Evolutionary conservation across 371 early-diverging fungal genomes (phyloP).

Genomic region (Rhizopus stolonifer): DNA sequence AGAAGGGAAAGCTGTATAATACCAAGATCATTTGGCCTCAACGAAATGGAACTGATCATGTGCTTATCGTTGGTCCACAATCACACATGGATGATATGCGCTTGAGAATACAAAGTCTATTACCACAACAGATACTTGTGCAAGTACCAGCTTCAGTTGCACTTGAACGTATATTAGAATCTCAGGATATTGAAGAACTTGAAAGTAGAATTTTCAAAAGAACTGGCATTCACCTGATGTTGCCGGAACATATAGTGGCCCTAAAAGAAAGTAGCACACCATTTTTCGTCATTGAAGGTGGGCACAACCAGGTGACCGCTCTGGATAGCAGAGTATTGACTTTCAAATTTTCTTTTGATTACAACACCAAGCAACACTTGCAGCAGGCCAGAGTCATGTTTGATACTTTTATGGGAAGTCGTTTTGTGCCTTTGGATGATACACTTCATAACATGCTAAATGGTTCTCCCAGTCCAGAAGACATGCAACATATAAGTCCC

Average conservation of each 20-base stretch:
- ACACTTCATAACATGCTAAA: conserved; percentile 18
- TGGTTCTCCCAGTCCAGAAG: conserved; percentile 23
- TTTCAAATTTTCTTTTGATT: conserved; percentile 19
- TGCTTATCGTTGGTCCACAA: conserved; percentile 24
- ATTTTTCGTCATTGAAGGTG: conserved; percentile 12
- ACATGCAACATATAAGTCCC: conserved; percentile 27
- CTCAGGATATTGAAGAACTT: conserved; percentile 22
- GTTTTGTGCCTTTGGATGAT: conserved; percentile 26
- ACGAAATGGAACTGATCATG: conserved; percentile 25
- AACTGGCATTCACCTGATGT: conserved; percentile 18
- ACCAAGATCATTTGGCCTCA: conserved; percentile 25
- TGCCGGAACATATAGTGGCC: conserved; percentile 13
- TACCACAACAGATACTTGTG: conserved; percentile 19
- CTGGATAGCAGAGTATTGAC: conserved; percentile 18
- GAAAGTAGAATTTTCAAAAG: conserved; percentile 8
- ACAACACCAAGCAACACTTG: conserved; percentile 15
- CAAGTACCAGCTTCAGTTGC: conserved; percentile 26
- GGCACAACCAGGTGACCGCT: background rate
- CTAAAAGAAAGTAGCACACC: background rate
- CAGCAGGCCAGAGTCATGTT: conserved; percentile 17
- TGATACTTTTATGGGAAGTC: conserved; percentile 20
- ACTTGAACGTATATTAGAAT: conserved; percentile 19
- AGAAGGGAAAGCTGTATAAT: conserved; percentile 26
- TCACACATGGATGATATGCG: conserved; percentile 28
- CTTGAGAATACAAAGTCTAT: conserved; percentile 17